Evolutionary conservation across 2,329 filamentous ascomycete genomes (phyloP).

Genomic region (Penicillium sclerotigenum): DNA sequence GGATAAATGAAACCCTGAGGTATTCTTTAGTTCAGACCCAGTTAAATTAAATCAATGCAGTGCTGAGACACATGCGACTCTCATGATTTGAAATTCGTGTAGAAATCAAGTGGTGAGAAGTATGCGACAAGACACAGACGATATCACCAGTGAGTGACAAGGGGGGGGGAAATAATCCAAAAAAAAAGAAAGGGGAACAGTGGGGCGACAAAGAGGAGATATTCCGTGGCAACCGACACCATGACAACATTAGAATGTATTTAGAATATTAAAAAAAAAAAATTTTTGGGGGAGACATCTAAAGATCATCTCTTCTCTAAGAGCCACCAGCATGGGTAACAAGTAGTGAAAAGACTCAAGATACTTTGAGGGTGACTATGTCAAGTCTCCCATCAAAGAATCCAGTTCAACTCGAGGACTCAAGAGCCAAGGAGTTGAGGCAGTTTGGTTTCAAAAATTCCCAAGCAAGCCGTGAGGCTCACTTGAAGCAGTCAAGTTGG

Average conservation of each 20-base stretch:
- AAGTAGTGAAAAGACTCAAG: constrained; percentile 40
- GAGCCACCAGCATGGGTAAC: constrained; percentile 35
- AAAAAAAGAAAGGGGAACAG: no score
- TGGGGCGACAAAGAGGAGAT: no score
- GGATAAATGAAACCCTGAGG: neutral
- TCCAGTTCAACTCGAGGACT: constrained; percentile 17
- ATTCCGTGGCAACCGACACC: no score
- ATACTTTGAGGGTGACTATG: constrained; percentile 1
- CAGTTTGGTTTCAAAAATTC: constrained; percentile 69
- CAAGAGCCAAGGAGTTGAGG: constrained; percentile 23
- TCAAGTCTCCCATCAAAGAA: constrained; percentile 6
- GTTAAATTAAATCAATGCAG: neutral
- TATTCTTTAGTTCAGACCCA: neutral
- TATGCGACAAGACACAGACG: no score
- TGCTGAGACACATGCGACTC: neutral
- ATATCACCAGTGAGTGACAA: no score
- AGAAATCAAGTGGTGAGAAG: no score
- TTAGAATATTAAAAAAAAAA: no score
- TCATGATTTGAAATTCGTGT: no score
- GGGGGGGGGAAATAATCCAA: no score
- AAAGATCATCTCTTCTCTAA: constrained; percentile 17
- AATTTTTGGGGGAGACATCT: no score
- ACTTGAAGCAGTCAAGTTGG: constrained; percentile 70
- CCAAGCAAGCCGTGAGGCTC: constrained; percentile 64
- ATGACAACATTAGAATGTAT: no score